A percentile compares a stretch with the other conserved stretches of the same genome.
Evolutionary conservation across 768 basidiomycete genomes (phyloP).

Genomic region (Termitomyces sp.): DNA sequence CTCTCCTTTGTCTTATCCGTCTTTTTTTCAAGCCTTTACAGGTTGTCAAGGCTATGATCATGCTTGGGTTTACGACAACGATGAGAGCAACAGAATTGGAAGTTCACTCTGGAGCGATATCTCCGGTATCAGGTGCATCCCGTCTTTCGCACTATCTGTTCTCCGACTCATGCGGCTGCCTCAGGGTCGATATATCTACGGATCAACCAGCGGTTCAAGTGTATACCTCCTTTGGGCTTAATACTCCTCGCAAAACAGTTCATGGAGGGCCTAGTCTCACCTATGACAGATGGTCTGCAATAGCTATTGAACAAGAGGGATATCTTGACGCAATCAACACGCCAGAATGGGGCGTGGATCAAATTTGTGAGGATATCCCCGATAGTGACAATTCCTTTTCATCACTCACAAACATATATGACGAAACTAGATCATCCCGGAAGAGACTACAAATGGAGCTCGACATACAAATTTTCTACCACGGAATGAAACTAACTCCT

Average conservation of each 20-base stretch:
- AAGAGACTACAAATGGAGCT: slow-evolving; percentile 41
- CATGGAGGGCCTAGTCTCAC: slow-evolving; percentile 44
- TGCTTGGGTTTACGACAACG: slow-evolving; percentile 46
- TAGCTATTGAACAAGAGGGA: slow-evolving; percentile 53
- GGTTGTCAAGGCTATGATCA: slow-evolving; percentile 49
- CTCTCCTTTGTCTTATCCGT: not conserved
- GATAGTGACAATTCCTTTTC: not conserved
- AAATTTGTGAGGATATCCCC: slow-evolving; percentile 40
- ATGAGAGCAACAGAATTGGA: slow-evolving; percentile 23
- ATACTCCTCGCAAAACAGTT: slow-evolving; percentile 42
- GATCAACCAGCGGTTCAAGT: slow-evolving; percentile 52
- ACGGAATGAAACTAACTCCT: slow-evolving; percentile 10
- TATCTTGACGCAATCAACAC: slow-evolving; percentile 55
- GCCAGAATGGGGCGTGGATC: slow-evolving; percentile 51
- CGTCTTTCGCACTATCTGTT: not conserved
- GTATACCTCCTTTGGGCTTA: slow-evolving; percentile 44
- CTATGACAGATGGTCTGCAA: slow-evolving; percentile 40
- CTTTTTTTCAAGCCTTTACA: slow-evolving; percentile 9
- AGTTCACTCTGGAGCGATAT: slow-evolving; percentile 44
- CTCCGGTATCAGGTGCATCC: slow-evolving; percentile 45
- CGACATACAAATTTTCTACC: slow-evolving; percentile 46
- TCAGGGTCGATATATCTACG: slow-evolving; percentile 46
- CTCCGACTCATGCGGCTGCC: not conserved
- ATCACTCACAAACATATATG: not conserved
- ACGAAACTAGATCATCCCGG: slow-evolving; percentile 34